Evolutionary conservation across 768 basidiomycete species (phyloP).

Genomic region (Zangia roseola): DNA sequence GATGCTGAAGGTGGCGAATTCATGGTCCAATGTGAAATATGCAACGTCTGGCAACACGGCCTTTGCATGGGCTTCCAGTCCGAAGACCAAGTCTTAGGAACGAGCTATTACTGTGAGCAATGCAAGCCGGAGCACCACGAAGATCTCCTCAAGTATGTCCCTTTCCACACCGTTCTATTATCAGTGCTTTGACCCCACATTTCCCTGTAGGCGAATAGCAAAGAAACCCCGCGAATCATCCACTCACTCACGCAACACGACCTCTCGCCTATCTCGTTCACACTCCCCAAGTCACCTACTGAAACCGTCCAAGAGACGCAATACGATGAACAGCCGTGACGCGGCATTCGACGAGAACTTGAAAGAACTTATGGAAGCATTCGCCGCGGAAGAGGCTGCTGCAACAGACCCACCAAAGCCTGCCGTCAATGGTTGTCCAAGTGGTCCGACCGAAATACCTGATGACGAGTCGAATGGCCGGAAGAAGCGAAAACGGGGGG

Average conservation of each 20-base stretch:
- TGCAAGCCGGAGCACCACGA: constrained; percentile 86
- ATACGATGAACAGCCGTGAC: constrained; percentile 97
- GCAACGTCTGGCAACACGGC: constrained; percentile 98
- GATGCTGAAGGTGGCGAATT: constrained; percentile 87
- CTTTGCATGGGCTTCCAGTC: constrained; percentile 91
- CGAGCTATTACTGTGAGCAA: constrained; percentile 91
- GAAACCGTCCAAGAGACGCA: constrained; percentile 80
- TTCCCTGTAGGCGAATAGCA: constrained; percentile 55
- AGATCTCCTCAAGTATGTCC: constrained; percentile 75
- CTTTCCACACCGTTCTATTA: constrained; percentile 14
- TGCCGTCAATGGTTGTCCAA: constrained; percentile 36
- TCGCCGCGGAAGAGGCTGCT: constrained; percentile 68
- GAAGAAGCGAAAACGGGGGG: constrained; percentile 74
- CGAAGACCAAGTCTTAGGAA: constrained; percentile 69
- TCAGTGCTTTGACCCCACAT: constrained; percentile 16
- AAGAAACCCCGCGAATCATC: constrained; percentile 65
- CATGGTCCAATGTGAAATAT: constrained; percentile 97
- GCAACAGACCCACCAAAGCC: constrained; percentile 41
- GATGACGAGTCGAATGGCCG: constrained; percentile 51
- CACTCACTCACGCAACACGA: constrained; percentile 56
- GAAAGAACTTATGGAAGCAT: constrained; percentile 72
- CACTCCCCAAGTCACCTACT: constrained; percentile 64
- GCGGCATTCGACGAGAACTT: constrained; percentile 89
- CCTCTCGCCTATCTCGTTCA: constrained; percentile 68
- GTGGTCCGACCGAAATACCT: constrained; percentile 41